Percentiles rank a stretch among this genome's conserved stretches.
These are phyloP conservation scores for Clarireedia sp. DNA, from an alignment of 2,329 filamentous ascomycete genomes.

Conservation along the genomic window DNA sequence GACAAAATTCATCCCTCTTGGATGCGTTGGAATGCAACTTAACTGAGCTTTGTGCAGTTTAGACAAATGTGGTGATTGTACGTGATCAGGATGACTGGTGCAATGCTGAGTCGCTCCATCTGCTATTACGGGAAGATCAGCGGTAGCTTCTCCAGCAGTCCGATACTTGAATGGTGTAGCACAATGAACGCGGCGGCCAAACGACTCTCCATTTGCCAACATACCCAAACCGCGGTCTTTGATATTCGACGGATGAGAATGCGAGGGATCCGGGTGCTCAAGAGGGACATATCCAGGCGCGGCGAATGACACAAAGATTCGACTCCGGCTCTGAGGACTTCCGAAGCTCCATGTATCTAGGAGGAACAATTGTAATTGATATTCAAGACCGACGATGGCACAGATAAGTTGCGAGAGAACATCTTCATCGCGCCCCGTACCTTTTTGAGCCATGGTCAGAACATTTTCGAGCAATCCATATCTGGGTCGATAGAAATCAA, in stretches of 20 bases:
- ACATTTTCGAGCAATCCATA: slow-evolving; percentile 78
- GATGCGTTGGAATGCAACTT: slow-evolving; percentile 50
- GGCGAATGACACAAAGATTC: slow-evolving; percentile 65
- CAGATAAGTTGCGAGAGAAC: slow-evolving; percentile 68
- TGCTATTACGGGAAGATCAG: slow-evolving; percentile 54
- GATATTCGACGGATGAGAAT: slow-evolving; percentile 45
- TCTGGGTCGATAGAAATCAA: slow-evolving; percentile 68
- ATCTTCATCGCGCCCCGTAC: slow-evolving; percentile 44
- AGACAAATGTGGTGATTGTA: slow-evolving; percentile 35
- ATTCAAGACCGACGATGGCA: slow-evolving; percentile 66
- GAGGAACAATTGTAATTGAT: slow-evolving; percentile 61
- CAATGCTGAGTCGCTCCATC: slow-evolving; percentile 57
- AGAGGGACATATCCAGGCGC: slow-evolving; percentile 57
- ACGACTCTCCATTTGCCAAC: slow-evolving; percentile 51
- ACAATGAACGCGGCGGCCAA: slow-evolving; percentile 43
- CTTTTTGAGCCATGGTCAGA: slow-evolving; percentile 46
- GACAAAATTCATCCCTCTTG: slow-evolving; percentile 45
- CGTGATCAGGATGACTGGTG: slow-evolving; percentile 59
- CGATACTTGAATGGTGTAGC: slow-evolving; percentile 54
- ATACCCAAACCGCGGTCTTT: slow-evolving; percentile 41
- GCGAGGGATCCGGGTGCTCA: slow-evolving; percentile 48
- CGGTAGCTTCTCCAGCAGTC: slow-evolving; percentile 44
- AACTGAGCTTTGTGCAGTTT: slow-evolving; percentile 34
- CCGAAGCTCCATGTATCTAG: slow-evolving; percentile 65
- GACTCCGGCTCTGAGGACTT: slow-evolving; percentile 54